Base-by-base conservation (phyloP, 2,329 filamentous ascomycete genomes). In the Penicillium corylophilum region DNA sequence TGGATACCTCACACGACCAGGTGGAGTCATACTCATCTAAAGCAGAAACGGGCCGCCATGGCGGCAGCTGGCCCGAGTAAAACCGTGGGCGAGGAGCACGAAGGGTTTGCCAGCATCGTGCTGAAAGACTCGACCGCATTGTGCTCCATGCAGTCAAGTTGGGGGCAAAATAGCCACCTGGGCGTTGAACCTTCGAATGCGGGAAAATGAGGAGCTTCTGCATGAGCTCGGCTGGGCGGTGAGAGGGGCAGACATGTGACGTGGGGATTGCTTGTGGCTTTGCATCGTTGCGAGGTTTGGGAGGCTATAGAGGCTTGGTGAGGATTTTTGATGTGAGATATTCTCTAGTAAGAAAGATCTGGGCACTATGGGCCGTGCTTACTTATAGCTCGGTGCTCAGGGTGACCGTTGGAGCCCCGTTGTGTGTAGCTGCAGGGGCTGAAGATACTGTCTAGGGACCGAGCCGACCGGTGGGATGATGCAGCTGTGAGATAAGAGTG, bases 41-140 rank as follows among this genome's bases (percentile, higher is more conserved):
- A 31, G 80, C 77, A 18, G 78, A 79, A 35, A 80, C 80, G 41
- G 82, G 81, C 45, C 82, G 72, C 82, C 82, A 85, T 64, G 79
- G 75, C 2, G 82, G 82, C 44, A 77, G 77, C 26, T 69, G 56
- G 42, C 54, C 54, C 5, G 71, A 69, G 46, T 65, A 65, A n/a
- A 50, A 52, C 18, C 67, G 68, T 33, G 55, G 36, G 44, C 54
- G 56, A 29, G 56, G 49, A 46, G 50, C 51, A 55, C 54, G 52
- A 44, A 69, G 53, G 54, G 54, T 39, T 48, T 58, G 57, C 63
- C 68, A 66, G 61, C 68, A 64, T 61, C 64, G 63, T 61, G 67
- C 60, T 62, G 64, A 57, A 64, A 65, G 65, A 64, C 62, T 63
- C 57, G 56, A 61, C 55, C 64, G 62, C 72, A 74, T 74, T 53